Percentiles rank a stretch among this genome's conserved stretches.
phyloP scores from a whole-genome alignment of 306 rosid genomes.

The Canavalia ensiformis region DNA sequence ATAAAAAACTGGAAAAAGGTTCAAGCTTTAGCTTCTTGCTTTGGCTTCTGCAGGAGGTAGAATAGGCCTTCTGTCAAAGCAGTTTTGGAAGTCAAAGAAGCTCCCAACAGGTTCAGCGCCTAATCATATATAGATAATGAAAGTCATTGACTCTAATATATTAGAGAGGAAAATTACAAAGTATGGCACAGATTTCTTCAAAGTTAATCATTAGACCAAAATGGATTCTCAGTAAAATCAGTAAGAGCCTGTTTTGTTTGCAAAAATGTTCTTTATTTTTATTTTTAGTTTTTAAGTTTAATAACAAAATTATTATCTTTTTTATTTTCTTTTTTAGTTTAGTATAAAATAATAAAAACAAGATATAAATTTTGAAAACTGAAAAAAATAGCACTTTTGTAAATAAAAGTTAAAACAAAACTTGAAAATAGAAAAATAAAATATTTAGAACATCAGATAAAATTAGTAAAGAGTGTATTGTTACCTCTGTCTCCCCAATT shows the following conservation, averaged over 20 bases:
- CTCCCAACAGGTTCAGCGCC: constrained; percentile 51
- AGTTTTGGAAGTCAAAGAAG: constrained; percentile 51
- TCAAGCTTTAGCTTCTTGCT: constrained; percentile 36
- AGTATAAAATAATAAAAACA: too few relatives aligned
- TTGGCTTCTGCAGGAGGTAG: constrained; percentile 31
- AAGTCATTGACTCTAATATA: not conserved
- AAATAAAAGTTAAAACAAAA: too few relatives aligned
- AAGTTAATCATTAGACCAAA: not conserved
- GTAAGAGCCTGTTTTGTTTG: too few relatives aligned
- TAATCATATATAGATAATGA: constrained; percentile 3
- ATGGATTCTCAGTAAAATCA: not conserved
- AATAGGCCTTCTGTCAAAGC: constrained; percentile 48
- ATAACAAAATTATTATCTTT: too few relatives aligned
- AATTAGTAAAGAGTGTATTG: not conserved
- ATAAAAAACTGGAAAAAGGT: not conserved
- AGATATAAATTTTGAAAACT: too few relatives aligned
- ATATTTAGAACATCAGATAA: not conserved
- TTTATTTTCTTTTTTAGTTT: too few relatives aligned
- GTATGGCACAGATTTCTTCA: not conserved
- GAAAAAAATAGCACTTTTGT: too few relatives aligned
- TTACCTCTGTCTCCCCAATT: constrained; percentile 41
- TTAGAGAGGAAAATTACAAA: not conserved
- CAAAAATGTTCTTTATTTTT: too few relatives aligned
- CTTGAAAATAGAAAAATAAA: too few relatives aligned
- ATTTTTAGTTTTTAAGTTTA: too few relatives aligned